Evolutionary conservation across 2,329 filamentous ascomycete genomes (phyloP), one percentile per base, ranked within the genome.

Genomic region (Hypoxylon sp.): DNA sequence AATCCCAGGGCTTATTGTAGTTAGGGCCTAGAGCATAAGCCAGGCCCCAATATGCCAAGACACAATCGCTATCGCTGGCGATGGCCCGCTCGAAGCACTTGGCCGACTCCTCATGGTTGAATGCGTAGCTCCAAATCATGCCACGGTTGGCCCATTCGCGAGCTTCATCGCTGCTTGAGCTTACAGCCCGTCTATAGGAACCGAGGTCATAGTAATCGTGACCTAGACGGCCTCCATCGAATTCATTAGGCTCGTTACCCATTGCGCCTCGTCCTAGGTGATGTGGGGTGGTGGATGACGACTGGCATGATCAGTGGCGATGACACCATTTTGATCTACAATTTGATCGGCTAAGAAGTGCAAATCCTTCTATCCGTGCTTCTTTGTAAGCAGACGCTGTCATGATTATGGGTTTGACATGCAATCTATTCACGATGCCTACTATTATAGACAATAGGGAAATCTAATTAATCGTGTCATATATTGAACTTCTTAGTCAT

Each of bases 21-120:
- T 95, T 94, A 3, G 92, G 92, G 0, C 92, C 92, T 0, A 92
- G 80, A 1, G 90, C 83, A 76, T 92, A 94, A 0, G 92, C 89
- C 3, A 92, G 79, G 0, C 91, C 91, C 90, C 91, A 93, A 73
- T 91, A 86, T 2, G 88, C 90, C 82, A 92, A 88, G 31, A 86
- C 84, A 63, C 87, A 91, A 1, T 77, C 69, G 0, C 80, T 68
- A 67, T 93, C 91, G 51, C 81, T 75, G 0, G 78, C 76, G 33
- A 88, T 84, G n/a, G 88, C 89, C 8, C 81, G 80, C 72, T 89
- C 81, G 73, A 92, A 93, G 79, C 91, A 93, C 44, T 80, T 80
- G 3, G 84, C 85, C 0, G 90, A 87, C 77, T 94, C 92, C 71
- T 91, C 90, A 74, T 94, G 91, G 75, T 94, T 93, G 82, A 94